These are phyloP conservation scores for Madurella fahalii DNA, from an alignment of 2,329 filamentous ascomycete species.

Conservation along the genomic window DNA sequence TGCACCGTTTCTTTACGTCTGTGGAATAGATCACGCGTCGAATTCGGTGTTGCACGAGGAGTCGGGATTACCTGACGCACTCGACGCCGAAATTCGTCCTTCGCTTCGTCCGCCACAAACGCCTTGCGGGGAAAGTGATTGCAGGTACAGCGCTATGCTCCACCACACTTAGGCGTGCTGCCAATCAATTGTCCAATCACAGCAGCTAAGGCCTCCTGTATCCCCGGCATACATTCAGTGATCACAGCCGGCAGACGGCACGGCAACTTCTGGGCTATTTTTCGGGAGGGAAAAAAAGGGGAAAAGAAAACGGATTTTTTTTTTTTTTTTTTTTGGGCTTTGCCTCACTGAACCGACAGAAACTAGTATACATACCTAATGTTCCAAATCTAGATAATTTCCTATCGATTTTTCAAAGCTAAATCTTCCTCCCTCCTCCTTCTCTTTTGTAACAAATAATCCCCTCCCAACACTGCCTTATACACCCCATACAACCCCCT, in stretches of 20 bases:
- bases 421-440: background rate
- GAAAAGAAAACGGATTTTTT: too few species aligned
- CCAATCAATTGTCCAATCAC: background rate
- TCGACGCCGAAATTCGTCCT: too few species aligned
- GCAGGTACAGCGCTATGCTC: background rate
- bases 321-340: too few species aligned
- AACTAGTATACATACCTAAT: too few species aligned
- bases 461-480: conserved; percentile 41
- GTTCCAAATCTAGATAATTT: too few species aligned
- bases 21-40: background rate
- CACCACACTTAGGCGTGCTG: background rate
- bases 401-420: background rate
- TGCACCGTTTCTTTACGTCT: background rate
- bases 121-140: background rate
- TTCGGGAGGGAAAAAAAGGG: too few species aligned
- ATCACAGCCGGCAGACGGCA: too few species aligned
- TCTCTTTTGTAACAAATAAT: conserved; percentile 43
- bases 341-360: too few species aligned
- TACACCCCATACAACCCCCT: conserved; percentile 45
- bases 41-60: too few species aligned
- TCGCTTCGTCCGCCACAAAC: too few species aligned
- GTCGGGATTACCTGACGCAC: background rate
- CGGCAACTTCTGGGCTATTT: too few species aligned
- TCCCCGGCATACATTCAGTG: too few species aligned
- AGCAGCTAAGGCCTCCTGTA: background rate